phyloP scores from a whole-genome alignment of 2,329 filamentous ascomycete genomes.

The Trichoderma harzianum region DNA sequence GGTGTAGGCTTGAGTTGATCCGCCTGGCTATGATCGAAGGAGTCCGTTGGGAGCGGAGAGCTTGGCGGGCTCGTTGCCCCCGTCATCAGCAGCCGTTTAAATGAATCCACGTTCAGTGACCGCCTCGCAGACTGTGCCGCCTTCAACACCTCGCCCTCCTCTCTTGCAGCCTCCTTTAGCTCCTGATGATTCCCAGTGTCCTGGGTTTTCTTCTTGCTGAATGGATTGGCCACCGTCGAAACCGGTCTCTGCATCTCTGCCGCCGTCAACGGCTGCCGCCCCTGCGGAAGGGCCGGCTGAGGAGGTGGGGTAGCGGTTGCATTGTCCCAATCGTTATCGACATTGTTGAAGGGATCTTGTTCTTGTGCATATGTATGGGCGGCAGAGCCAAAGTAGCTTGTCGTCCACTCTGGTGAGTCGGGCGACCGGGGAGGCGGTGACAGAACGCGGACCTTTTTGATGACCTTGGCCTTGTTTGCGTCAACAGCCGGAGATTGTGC shows the following conservation, averaged over 20 bases:
- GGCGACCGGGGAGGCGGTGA: constrained; percentile 61
- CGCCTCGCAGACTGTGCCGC: constrained; percentile 35
- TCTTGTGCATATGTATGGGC: constrained; percentile 7
- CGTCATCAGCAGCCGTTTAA: constrained; percentile 72
- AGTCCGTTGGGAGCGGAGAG: constrained; percentile 10
- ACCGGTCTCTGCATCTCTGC: constrained; percentile 19
- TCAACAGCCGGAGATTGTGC: background rate
- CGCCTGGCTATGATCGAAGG: constrained; percentile 8
- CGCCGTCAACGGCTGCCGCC: background rate
- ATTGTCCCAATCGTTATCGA: constrained; percentile 29
- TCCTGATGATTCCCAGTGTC: constrained; percentile 39
- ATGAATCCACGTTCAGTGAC: constrained; percentile 72
- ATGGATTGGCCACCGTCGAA: constrained; percentile 40
- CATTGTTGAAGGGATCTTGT: constrained; percentile 34
- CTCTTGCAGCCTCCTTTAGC: constrained; percentile 31
- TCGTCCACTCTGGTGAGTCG: constrained; percentile 43
- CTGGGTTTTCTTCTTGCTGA: constrained; percentile 53
- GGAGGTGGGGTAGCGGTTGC: constrained; percentile 26
- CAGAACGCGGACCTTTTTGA: constrained; percentile 66
- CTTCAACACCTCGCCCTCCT: constrained; percentile 32
- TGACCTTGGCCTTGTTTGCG: constrained; percentile 47
- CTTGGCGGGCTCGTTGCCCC: constrained; percentile 50
- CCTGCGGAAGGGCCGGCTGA: constrained; percentile 17
- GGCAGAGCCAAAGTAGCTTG: constrained; percentile 18
- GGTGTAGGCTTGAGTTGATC: background rate